Percentiles rank a stretch among this genome's conserved stretches.
phyloP scores from a whole-genome alignment of 352 stramenopile species.

The Globisporangium camurandrum region DNA sequence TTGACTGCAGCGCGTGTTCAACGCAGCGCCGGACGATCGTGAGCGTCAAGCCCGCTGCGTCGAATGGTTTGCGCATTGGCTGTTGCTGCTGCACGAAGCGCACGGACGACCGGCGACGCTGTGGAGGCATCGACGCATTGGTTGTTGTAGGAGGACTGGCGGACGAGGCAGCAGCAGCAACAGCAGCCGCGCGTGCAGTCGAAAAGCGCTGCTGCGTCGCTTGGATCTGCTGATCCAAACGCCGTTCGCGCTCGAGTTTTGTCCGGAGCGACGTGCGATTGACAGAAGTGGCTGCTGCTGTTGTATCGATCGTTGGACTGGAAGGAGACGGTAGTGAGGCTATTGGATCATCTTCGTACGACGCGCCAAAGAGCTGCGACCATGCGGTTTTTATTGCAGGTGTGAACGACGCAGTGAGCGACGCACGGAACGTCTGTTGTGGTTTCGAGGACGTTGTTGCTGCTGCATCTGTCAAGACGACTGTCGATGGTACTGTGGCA shows the following conservation, averaged over 20 bases:
- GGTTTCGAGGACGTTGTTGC: no score
- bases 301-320: not conserved
- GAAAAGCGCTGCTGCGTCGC: slow-evolving; percentile 20
- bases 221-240: slow-evolving; percentile 39
- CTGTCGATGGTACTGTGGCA: no score
- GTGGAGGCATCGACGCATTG: no score
- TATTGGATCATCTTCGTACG: slow-evolving; percentile 37
- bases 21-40: slow-evolving; percentile 47
- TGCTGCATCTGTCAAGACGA: no score
- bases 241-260: slow-evolving; percentile 33
- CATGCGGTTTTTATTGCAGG: slow-evolving; percentile 32
- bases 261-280: slow-evolving; percentile 11
- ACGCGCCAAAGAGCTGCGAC: slow-evolving; percentile 46
- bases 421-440: slow-evolving; percentile 2
- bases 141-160: no score
- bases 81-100: slow-evolving; percentile 1
- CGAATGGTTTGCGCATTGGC: slow-evolving; percentile 18
- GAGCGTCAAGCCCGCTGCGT: slow-evolving; percentile 30
- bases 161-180: no score
- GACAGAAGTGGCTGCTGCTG: not conserved
- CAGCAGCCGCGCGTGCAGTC: no score
- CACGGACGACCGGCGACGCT: slow-evolving; percentile 10
- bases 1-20: slow-evolving; percentile 39
- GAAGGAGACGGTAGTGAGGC: not conserved
- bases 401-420: slow-evolving; percentile 24